Conservation (phyloP, 345 rosid species). For the Carallia brachiata region DNA sequence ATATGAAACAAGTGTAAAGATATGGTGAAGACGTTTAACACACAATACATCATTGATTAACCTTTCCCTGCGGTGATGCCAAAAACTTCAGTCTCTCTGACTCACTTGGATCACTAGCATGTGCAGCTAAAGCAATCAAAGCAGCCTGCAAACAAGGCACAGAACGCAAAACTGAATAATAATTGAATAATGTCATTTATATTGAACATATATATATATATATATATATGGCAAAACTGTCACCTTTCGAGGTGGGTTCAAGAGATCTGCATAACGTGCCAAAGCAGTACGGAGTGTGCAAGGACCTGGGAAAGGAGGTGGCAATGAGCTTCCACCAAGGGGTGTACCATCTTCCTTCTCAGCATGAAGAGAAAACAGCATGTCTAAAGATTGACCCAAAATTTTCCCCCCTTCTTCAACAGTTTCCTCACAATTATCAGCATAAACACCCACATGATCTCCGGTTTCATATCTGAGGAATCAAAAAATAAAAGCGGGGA, state of each 20-base stretch:
- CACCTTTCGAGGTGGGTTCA: constrained; percentile 84
- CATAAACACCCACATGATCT: constrained; percentile 72
- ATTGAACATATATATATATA: neutral
- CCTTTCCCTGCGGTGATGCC: constrained; percentile 32
- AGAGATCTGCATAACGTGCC: constrained; percentile 69
- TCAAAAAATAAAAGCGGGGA: neutral
- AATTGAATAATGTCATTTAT: neutral
- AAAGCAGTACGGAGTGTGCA: constrained; percentile 69
- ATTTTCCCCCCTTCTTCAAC: constrained; percentile 70
- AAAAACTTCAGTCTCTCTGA: constrained; percentile 40
- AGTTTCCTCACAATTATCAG: constrained; percentile 65
- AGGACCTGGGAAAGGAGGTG: constrained; percentile 82
- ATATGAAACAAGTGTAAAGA: neutral
- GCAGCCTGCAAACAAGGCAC: constrained; percentile 54
- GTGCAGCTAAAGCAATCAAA: constrained; percentile 83
- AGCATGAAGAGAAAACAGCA: constrained; percentile 68
- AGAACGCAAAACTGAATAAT: constrained; percentile 2
- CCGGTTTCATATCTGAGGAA: constrained; percentile 70
- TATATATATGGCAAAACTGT: neutral
- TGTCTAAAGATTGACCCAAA: constrained; percentile 68
- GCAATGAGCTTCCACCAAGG: constrained; percentile 57
- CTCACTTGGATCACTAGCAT: constrained; percentile 82
- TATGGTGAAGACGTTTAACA: neutral
- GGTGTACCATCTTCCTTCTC: constrained; percentile 78
- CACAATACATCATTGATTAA: neutral